Evolutionary conservation across 352 stramenopile genomes (phyloP).

Genomic region (Blastocystis hominis): DNA sequence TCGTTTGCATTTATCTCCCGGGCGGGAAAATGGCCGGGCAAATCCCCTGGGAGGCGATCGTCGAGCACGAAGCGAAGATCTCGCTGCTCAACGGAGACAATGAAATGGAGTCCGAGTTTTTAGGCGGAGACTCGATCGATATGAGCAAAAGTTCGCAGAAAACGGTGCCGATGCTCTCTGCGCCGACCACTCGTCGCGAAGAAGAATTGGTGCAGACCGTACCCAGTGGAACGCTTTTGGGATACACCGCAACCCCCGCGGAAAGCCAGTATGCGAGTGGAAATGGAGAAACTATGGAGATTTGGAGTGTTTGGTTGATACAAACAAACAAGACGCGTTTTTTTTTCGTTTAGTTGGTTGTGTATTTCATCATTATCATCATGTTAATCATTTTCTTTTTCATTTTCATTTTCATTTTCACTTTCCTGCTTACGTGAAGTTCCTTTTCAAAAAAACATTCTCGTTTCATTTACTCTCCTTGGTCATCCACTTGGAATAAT

Average conservation of each 20-base stretch:
- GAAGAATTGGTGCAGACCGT: not conserved
- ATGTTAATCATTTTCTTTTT: too few species aligned
- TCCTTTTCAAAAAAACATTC: too few species aligned
- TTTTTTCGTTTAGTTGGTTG: not conserved
- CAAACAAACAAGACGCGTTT: not conserved
- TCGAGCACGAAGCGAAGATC: slow-evolving; percentile 24
- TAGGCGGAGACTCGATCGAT: not conserved
- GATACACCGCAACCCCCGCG: not conserved
- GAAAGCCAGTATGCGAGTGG: not conserved
- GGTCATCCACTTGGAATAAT: not conserved
- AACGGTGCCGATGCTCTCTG: not conserved
- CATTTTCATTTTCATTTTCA: too few species aligned
- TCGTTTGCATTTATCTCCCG: slow-evolving; percentile 24
- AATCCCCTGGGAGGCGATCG: not conserved
- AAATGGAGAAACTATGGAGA: slow-evolving; percentile 19
- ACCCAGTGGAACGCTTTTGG: not conserved
- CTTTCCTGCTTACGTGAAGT: too few species aligned
- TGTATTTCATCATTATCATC: too few species aligned
- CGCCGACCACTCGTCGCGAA: not conserved
- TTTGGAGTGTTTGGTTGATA: slow-evolving; percentile 4
- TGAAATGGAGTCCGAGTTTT: slow-evolving; percentile 30
- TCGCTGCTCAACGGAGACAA: slow-evolving; percentile 20
- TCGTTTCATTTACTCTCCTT: not conserved
- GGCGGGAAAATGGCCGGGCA: slow-evolving; percentile 17
- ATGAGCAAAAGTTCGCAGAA: not conserved